These are phyloP conservation scores for Yamadazyma blattariae DNA, from an alignment of 1,139 yeast genomes.

Conservation along the genomic window DNA sequence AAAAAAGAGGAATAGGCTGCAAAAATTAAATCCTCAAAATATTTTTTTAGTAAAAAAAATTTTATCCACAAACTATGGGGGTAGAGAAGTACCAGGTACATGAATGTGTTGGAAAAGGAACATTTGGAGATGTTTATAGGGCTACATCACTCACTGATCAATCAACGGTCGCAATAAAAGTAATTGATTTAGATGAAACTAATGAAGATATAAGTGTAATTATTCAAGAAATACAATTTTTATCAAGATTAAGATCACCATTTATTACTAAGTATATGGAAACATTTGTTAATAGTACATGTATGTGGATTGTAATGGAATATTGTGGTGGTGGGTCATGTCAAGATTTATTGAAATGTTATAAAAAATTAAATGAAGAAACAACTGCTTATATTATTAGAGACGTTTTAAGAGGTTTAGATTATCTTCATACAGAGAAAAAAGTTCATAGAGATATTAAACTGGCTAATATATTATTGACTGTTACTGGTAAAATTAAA, in stretches of 20 bases:
- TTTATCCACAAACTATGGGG: conserved; percentile 12
- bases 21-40: no score
- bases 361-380: conserved; percentile 53
- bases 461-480: conserved; percentile 75
- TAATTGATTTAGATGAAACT: conserved; percentile 69
- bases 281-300: conserved; percentile 59
- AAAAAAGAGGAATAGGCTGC: conserved; percentile 12
- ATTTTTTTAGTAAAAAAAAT: no score
- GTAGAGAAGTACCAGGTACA: conserved; percentile 34
- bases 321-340: conserved; percentile 92
- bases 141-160: conserved; percentile 40
- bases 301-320: conserved; percentile 90
- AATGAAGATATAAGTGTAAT: conserved; percentile 65
- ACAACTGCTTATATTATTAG: conserved; percentile 57
- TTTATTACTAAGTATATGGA: conserved; percentile 64
- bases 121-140: conserved; percentile 82
- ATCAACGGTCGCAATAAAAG: conserved; percentile 69
- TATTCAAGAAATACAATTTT: conserved; percentile 72
- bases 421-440: conserved; percentile 67
- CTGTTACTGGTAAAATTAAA: conserved; percentile 61
- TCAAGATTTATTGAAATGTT: conserved; percentile 61
- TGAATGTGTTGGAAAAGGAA: conserved; percentile 76
- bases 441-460: conserved; percentile 86
- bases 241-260: conserved; percentile 62
- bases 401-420: conserved; percentile 61